These are phyloP conservation scores for Ogataea naganishii DNA, from an alignment of 805 yeast species.

Conservation along the genomic window DNA sequence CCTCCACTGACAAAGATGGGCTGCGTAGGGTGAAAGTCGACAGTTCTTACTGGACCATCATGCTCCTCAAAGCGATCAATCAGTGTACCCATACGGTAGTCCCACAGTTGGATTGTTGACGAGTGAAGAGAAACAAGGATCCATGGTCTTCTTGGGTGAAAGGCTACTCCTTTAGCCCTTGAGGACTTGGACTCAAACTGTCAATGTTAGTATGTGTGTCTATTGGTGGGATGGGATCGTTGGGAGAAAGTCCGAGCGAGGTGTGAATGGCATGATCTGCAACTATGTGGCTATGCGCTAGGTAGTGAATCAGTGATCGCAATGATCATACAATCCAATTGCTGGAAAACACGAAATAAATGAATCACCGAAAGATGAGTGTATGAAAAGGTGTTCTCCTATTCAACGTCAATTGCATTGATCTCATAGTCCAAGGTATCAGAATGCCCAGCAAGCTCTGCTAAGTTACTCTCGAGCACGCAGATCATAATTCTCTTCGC, in stretches of 20 bases:
- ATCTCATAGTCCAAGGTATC: too few species aligned
- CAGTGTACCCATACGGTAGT: conserved; percentile 97
- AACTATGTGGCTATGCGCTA: too few species aligned
- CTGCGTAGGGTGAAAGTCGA: conserved; percentile 96
- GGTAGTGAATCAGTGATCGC: too few species aligned
- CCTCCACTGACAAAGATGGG: conserved; percentile 96
- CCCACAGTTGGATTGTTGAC: conserved; percentile 99
- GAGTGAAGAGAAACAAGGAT: conserved; percentile 90
- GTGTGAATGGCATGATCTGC: too few species aligned
- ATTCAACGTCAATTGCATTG: too few species aligned
- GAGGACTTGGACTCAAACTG: conserved; percentile 96
- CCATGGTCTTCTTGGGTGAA: conserved; percentile 95
- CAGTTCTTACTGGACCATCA: conserved; percentile 95
- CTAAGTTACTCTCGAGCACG: too few species aligned
- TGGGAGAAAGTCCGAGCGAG: too few species aligned
- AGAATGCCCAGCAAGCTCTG: too few species aligned
- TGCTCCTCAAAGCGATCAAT: conserved; percentile 96
- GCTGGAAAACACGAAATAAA: neutral
- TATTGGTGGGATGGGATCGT: conserved; percentile 15
- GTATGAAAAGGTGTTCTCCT: too few species aligned
- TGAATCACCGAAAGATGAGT: conserved; percentile 1
- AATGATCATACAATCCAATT: too few species aligned
- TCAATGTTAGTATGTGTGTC: conserved; percentile 7
- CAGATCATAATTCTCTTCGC: neutral
- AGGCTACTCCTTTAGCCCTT: conserved; percentile 95